Base-by-base conservation (phyloP, 2,329 filamentous ascomycete species). In the Purpureocillium takamizusanense region DNA sequence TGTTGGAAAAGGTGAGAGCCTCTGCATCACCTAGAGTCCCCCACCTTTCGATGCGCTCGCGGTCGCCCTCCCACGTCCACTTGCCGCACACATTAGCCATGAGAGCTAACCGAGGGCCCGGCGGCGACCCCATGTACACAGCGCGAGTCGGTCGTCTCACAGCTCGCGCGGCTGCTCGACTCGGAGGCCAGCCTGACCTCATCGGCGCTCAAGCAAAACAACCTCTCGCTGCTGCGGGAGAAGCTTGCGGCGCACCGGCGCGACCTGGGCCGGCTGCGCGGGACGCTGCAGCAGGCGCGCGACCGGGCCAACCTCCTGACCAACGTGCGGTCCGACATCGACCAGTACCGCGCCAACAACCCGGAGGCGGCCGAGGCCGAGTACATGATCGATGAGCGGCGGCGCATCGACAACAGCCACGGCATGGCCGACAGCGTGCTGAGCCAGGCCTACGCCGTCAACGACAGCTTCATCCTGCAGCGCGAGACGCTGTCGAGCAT, bases 141-240 rank as follows among this genome's bases (percentile, higher is more conserved):
- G 87, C 83, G 92, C 56, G 87, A 95, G 57, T 69, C 73, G 33
- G 76, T 92, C 38, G 81, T 97, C 56, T 66, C 72, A 42, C 87
- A 95, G 62, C 83, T 98, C 40, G 70, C 81, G 49, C 86, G 90
- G 42, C 81, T 95, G 38, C 84, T 97, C 50, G 90, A 97, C 67
- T 94, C 89, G 40, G 90, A 97, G 72, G 79, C 88, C 16, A 74
- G 81, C 40, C 77, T 94, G 42, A 87, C 85, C 36, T 82, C 88
- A 33, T 97, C 90, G 29, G 88, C 89, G 40, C 76, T 95, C n/a
- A 97, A 97, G 65, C 89, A 95, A 55, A 95, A 90, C 67, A 95
- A 97, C 59, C 80, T 98, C 29, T 75, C 86, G 42, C 83, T 94
- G 23, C 86, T 97, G 51, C 85, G 86, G 48, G 89, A 95, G 66